Evolutionary conservation across 2,329 filamentous ascomycete genomes (phyloP).

Genomic region (Beauveria caledonica): DNA sequence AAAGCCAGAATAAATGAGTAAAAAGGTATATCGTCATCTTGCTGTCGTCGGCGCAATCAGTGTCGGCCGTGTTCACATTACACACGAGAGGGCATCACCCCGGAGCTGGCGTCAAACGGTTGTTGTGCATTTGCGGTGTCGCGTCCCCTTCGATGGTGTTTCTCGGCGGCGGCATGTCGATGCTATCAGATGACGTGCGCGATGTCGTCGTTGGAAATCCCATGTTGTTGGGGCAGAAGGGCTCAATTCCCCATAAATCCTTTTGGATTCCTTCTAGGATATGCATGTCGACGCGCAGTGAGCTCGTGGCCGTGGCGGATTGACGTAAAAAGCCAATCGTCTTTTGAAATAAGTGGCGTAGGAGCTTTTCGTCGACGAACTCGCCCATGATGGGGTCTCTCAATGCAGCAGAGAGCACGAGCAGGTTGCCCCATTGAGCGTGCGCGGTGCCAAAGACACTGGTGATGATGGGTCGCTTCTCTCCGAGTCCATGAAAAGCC

Average conservation of each 20-base stretch:
- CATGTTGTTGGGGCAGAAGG: not conserved
- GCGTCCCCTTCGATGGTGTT: not conserved
- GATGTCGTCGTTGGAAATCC: conserved; percentile 8
- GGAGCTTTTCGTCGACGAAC: conserved; percentile 46
- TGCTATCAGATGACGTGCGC: conserved; percentile 10
- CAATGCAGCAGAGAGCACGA: conserved; percentile 80
- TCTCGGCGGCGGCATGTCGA: conserved; percentile 7
- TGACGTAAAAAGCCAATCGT: conserved; percentile 71
- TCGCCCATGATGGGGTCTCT: conserved; percentile 53
- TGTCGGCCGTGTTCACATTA: not conserved
- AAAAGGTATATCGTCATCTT: not conserved
- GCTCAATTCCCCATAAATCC: conserved; percentile 30
- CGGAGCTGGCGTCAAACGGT: not conserved
- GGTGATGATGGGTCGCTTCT: conserved; percentile 73
- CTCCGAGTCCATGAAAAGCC: conserved; percentile 61
- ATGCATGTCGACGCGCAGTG: conserved; percentile 62
- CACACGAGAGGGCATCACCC: not conserved
- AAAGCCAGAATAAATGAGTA: not conserved
- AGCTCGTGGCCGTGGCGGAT: conserved; percentile 64
- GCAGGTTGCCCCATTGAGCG: conserved; percentile 94
- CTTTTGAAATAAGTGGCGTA: conserved; percentile 56
- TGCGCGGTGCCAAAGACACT: conserved; percentile 94
- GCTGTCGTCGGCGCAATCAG: not conserved
- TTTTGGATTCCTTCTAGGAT: conserved; percentile 56
- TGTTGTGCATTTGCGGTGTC: conserved; percentile 3